A percentile compares a stretch with the other conserved stretches of the same genome.
Evolutionary conservation across 2,329 filamentous ascomycete genomes (phyloP).

Genomic region (Pseudogymnoascus sp.): DNA sequence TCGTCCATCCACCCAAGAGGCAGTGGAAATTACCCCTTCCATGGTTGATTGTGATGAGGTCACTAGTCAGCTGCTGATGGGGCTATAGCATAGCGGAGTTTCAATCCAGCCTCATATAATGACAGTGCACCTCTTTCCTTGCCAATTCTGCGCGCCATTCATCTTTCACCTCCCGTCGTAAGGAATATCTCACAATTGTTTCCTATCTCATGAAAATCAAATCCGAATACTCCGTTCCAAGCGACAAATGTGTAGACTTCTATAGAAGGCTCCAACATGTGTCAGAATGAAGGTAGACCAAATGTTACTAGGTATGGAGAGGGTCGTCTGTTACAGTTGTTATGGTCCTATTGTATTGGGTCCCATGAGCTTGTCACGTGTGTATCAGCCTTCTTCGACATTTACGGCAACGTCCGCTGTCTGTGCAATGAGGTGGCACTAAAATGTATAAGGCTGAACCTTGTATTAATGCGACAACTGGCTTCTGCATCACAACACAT

Average conservation of each 20-base stretch:
- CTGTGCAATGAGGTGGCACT: background rate
- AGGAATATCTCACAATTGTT: background rate
- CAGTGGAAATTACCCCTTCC: background rate
- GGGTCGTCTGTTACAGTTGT: background rate
- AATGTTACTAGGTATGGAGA: background rate
- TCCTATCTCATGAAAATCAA: background rate
- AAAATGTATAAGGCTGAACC: constrained; percentile 1
- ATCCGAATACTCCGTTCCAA: background rate
- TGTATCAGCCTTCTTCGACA: background rate
- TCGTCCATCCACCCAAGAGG: constrained; percentile 1
- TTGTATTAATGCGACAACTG: constrained; percentile 2
- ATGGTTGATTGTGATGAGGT: background rate
- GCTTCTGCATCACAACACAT: background rate
- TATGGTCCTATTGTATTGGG: background rate
- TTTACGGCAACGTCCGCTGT: background rate
- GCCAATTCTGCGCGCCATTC: background rate
- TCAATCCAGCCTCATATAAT: background rate
- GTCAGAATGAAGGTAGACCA: background rate
- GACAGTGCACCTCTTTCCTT: background rate
- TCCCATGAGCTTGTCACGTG: background rate
- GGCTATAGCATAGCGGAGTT: background rate
- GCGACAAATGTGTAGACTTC: background rate
- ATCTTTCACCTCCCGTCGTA: background rate
- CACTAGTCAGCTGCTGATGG: background rate
- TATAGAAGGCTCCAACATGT: background rate